Conservation (phyloP, 768 basidiomycete species). For the Russula dissimulans region DNA sequence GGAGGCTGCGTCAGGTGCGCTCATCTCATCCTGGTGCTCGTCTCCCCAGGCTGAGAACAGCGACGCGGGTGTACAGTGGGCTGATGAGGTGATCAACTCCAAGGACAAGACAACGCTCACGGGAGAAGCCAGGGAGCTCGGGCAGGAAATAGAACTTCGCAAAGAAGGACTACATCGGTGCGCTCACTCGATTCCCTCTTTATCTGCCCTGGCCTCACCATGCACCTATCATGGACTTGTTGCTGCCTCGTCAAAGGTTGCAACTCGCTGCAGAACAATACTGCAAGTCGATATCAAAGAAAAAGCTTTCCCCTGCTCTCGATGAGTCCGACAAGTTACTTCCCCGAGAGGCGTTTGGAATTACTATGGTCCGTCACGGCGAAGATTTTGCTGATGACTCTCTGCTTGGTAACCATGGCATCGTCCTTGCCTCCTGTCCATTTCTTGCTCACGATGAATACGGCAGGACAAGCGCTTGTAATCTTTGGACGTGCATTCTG, state of each 20-base stretch:
- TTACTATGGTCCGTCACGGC: conserved; percentile 36
- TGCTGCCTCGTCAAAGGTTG: neutral
- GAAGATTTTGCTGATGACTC: conserved; percentile 28
- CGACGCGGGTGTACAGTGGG: conserved; percentile 48
- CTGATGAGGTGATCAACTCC: conserved; percentile 79
- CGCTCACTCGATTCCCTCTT: conserved; percentile 22
- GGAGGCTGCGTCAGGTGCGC: conserved; percentile 67
- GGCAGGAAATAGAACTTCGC: conserved; percentile 76
- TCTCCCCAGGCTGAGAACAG: conserved; percentile 2
- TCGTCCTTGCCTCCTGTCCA: neutral
- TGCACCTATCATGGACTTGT: neutral
- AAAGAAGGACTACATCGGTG: conserved; percentile 66
- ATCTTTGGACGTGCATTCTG: conserved; percentile 78
- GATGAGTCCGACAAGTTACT: conserved; percentile 31
- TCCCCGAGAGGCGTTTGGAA: conserved; percentile 33
- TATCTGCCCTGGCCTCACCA: neutral
- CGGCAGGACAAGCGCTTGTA: conserved; percentile 58
- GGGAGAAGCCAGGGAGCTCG: conserved; percentile 73
- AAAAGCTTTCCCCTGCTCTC: conserved; percentile 28
- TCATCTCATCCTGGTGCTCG: neutral
- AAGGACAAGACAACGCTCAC: conserved; percentile 72
- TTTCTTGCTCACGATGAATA: neutral
- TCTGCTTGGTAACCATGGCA: conserved; percentile 11
- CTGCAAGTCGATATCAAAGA: conserved; percentile 20
- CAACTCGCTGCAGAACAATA: conserved; percentile 18